Conservation (phyloP, 2,329 filamentous ascomycete genomes). For the Exophiala phaeomuriformis region DNA sequence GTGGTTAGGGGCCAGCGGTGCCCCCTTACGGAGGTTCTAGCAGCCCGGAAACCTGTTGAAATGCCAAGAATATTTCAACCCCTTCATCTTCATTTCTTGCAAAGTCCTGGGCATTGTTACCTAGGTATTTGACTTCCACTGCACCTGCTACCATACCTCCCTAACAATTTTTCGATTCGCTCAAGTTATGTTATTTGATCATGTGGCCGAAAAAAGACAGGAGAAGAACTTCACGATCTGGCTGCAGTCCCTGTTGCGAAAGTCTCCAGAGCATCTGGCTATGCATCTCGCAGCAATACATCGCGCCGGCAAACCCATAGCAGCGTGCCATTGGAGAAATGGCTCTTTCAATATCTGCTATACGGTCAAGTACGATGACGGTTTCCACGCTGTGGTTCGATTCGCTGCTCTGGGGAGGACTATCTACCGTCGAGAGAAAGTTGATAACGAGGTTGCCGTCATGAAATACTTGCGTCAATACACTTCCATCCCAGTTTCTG, state of each 20-base stretch:
- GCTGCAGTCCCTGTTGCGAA: conserved; percentile 1
- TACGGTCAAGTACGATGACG: conserved; percentile 29
- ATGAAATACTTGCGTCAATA: conserved; percentile 5
- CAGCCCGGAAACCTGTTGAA: no score
- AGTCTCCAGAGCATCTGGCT: background rate
- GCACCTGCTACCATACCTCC: background rate
- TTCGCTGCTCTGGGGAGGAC: conserved; percentile 29
- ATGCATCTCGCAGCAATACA: background rate
- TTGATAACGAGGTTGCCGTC: conserved; percentile 2
- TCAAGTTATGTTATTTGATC: conserved; percentile 2
- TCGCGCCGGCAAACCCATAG: background rate
- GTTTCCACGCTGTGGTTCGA: conserved; percentile 27
- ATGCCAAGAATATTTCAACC: background rate
- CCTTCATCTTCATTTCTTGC: background rate
- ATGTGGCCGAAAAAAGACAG: conserved; percentile 3
- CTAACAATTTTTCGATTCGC: background rate
- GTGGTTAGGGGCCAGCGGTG: no score
- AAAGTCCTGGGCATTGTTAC: background rate
- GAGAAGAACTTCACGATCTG: conserved; percentile 5
- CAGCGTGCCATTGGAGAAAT: conserved; percentile 11
- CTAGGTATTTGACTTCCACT: background rate
- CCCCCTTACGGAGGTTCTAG: no score
- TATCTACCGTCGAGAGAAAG: conserved; percentile 4
- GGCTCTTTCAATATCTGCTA: conserved; percentile 32
- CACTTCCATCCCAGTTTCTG: conserved; percentile 5